Conservation (phyloP, 208 protist species). For the Sergeia podlipaevii region DNA sequence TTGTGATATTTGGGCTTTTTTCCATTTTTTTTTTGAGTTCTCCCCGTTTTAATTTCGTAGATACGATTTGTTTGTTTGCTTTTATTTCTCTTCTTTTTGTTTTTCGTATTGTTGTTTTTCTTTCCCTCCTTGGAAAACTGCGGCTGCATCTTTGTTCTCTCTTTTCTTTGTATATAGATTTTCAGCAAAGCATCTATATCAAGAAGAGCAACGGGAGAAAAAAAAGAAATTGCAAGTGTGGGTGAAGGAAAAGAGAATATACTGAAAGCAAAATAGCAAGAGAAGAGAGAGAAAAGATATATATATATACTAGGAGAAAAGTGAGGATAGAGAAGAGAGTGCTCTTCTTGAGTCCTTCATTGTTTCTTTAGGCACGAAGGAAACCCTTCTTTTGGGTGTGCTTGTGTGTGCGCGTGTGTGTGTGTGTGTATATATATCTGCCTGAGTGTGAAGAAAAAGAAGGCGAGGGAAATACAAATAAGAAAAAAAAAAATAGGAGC, state of each 20-base stretch:
- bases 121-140: not conserved
- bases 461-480: too few species aligned
- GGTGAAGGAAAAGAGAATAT: slow-evolving; percentile 1
- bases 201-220: not conserved
- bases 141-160: not conserved
- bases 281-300: not conserved
- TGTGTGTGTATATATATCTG: too few species aligned
- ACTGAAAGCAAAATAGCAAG: slow-evolving; percentile 6
- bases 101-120: not conserved
- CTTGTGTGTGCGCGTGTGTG: too few species aligned
- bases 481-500: slow-evolving; percentile 8
- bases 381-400: not conserved
- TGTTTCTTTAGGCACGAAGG: not conserved
- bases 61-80: slow-evolving; percentile 1
- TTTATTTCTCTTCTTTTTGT: slow-evolving; percentile 8
- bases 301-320: not conserved
- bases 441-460: too few species aligned
- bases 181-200: not conserved
- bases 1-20: slow-evolving; percentile 3
- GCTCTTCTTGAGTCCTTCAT: slow-evolving; percentile 4
- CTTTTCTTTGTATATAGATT: not conserved
- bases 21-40: not conserved
- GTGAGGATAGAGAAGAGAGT: not conserved
- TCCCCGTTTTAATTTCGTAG: not conserved
- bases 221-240: not conserved